Evolutionary conservation across 768 basidiomycete species (phyloP), one percentile per base, ranked within the genome.

Genomic region (Leucosporidium yakuticum): DNA sequence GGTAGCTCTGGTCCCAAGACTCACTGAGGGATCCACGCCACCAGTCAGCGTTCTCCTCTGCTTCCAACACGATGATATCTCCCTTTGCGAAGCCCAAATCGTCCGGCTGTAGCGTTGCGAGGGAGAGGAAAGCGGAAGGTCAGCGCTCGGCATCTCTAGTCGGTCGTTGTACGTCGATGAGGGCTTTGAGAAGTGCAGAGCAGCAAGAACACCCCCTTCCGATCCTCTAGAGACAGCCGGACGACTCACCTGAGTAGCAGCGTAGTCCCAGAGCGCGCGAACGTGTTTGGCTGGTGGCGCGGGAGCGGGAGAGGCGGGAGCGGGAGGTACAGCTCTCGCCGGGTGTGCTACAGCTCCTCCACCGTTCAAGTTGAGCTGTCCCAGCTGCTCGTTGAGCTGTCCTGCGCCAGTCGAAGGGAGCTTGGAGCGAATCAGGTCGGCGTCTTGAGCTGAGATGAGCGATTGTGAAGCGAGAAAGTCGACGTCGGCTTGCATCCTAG

Each of bases 21-120:
- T 60, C 51, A 67, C 66, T 64, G 7, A 70, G 21, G 12, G 39
- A 15, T 12, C 91, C 91, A 12, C 83, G 84, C 90, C 90, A 95
- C 91, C 91, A 93, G 77, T 93, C 91, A 4, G 81, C 81, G 66
- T 92, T 91, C 55, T 85, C 88, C 76, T 92, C 89, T 66, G 87
- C 84, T 51, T 89, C 77, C 65, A 95, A 83, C 65, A 90, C 88
- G 67, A 95, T 84, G 55, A 85, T 81, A 74, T 93, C 91, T 5
- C 90, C 91, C 0, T 83, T 78, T 32, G 80, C 77, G 82, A 95
- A 92, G 1, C 86, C 84, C 12, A 95, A 81, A 76, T 95, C 91
- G n/a, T 87, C 71, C 0, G 64, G 59, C 68, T 72, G 49, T 39
- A 39, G 17, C 53, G 51, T 54, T 17, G 1, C 14, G 53, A 66